phyloP scores from a whole-genome alignment of 2,329 filamentous ascomycete species.

The Neofusicoccum parvum region DNA sequence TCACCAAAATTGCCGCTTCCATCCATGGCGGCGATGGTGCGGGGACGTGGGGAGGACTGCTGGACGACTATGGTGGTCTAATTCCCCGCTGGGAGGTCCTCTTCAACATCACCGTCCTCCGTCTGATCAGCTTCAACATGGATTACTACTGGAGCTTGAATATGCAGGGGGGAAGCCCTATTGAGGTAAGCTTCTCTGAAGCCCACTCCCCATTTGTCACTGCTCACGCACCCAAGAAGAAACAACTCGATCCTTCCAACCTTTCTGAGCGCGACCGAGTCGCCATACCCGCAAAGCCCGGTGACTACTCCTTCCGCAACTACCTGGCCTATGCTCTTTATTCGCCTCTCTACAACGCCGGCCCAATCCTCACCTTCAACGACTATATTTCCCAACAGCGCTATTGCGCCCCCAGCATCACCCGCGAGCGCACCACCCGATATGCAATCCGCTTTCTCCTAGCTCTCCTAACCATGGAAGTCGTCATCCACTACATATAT shows the following conservation, averaged over 20 bases:
- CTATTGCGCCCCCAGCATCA: constrained; percentile 72
- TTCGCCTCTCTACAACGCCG: constrained; percentile 87
- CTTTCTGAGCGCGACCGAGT: constrained; percentile 90
- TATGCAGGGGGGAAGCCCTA: constrained; percentile 62
- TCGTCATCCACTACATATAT: constrained; percentile 85
- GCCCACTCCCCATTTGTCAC: background rate
- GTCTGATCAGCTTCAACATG: constrained; percentile 94
- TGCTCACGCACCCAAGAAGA: constrained; percentile 86
- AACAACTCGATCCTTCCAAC: constrained; percentile 83
- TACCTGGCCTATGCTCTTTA: constrained; percentile 90
- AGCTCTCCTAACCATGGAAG: constrained; percentile 82
- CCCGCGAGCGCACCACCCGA: constrained; percentile 68
- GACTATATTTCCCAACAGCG: constrained; percentile 90
- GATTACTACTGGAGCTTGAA: constrained; percentile 93
- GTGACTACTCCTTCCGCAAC: constrained; percentile 79
- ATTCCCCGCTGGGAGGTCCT: constrained; percentile 92
- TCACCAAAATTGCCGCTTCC: constrained; percentile 57
- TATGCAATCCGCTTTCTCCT: constrained; percentile 84
- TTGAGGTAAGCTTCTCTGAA: constrained; percentile 70
- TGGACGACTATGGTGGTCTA: constrained; percentile 82
- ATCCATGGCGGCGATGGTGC: constrained; percentile 42
- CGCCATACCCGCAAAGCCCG: constrained; percentile 68
- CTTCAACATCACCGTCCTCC: constrained; percentile 92
- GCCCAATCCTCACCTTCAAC: constrained; percentile 96
- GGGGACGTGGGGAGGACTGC: constrained; percentile 65